Percentiles rank a stretch among this genome's conserved stretches.
phyloP scores from a whole-genome alignment of 441 rosid species.

The Gossypium trilobum region DNA sequence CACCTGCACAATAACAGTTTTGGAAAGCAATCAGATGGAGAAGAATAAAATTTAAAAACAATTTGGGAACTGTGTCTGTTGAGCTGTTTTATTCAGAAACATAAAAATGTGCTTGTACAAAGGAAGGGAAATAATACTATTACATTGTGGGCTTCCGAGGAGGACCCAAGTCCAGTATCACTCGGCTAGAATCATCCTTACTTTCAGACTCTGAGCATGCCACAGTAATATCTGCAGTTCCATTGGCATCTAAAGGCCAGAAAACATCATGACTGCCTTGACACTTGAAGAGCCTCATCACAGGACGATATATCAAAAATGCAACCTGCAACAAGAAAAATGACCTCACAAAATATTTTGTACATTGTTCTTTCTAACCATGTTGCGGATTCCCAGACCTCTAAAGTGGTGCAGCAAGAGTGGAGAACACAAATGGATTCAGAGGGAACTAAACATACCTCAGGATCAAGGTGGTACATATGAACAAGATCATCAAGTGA shows the following conservation, averaged over 20 bases:
- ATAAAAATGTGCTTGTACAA: background rate
- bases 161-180: constrained; percentile 65
- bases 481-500: constrained; percentile 87
- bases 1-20: constrained; percentile 52
- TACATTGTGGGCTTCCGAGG: constrained; percentile 58
- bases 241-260: constrained; percentile 83
- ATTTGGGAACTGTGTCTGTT: background rate
- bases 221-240: constrained; percentile 27
- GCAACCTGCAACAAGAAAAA: constrained; percentile 49
- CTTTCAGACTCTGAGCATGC: constrained; percentile 40
- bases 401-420: constrained; percentile 15
- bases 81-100: background rate
- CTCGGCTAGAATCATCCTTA: constrained; percentile 28
- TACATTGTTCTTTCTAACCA: background rate
- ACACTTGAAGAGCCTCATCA: constrained; percentile 93
- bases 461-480: constrained; percentile 91
- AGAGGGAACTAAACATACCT: constrained; percentile 41
- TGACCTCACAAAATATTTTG: constrained; percentile 1
- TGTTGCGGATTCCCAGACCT: background rate
- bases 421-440: constrained; percentile 7
- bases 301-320: constrained; percentile 91
- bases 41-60: background rate
- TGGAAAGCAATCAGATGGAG: constrained; percentile 5
- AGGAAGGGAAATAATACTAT: constrained; percentile 1
- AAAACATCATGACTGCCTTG: constrained; percentile 54